Evolutionary conservation across 2,329 filamentous ascomycete genomes (phyloP).

Genomic region (Colletotrichum nymphaeae): DNA sequence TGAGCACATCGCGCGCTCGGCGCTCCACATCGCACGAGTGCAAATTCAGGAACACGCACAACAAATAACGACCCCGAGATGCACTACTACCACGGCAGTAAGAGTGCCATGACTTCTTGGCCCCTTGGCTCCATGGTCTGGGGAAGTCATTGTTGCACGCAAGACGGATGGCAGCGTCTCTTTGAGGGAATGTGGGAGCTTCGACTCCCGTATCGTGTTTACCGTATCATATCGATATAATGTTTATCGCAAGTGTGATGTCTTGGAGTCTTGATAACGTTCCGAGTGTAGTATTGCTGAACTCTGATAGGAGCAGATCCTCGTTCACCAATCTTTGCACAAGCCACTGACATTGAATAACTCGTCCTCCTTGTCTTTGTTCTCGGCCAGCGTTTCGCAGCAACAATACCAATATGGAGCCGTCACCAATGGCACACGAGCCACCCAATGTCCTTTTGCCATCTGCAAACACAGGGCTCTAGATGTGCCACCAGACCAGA

Average conservation of each 20-base stretch:
- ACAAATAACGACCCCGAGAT: background rate
- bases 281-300: background rate
- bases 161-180: background rate
- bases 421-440: background rate
- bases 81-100: slow-evolving; percentile 18
- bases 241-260: background rate
- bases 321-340: background rate
- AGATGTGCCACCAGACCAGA: background rate
- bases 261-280: background rate
- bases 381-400: background rate
- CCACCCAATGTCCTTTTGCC: slow-evolving; percentile 27
- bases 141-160: background rate
- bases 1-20: background rate
- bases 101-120: slow-evolving; percentile 25
- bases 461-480: background rate
- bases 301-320: background rate
- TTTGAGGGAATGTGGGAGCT: background rate
- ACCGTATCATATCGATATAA: background rate
- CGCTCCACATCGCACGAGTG: slow-evolving; percentile 27
- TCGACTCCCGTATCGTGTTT: background rate
- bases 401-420: background rate
- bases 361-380: background rate
- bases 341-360: background rate
- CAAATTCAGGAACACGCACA: slow-evolving; percentile 27
- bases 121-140: background rate